A percentile compares a stretch with the other conserved stretches of the same genome.
phyloP scores from a whole-genome alignment of 768 basidiomycete species.

The Ramaria sp. region DNA sequence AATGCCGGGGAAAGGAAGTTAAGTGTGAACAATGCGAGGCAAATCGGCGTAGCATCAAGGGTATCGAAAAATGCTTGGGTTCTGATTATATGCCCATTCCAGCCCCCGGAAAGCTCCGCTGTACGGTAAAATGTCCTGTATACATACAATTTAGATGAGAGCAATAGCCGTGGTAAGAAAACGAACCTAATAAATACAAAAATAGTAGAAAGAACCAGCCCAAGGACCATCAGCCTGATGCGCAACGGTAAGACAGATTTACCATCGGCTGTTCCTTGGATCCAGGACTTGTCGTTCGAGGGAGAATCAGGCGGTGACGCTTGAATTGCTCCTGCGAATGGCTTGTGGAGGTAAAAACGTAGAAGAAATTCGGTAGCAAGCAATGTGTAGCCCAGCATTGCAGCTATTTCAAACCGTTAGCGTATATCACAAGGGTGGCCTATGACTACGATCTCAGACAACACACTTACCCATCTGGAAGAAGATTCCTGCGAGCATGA shows the following conservation, averaged over 20 bases:
- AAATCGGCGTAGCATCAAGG: slow-evolving; percentile 39
- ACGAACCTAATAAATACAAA: slow-evolving; percentile 40
- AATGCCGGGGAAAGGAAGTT: slow-evolving; percentile 37
- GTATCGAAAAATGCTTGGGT: slow-evolving; percentile 13
- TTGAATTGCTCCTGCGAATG: background rate
- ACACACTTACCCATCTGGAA: slow-evolving; percentile 39
- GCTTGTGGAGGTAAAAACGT: slow-evolving; percentile 23
- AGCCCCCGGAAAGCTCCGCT: slow-evolving; percentile 1
- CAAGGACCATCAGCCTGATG: slow-evolving; percentile 15
- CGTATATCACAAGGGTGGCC: background rate
- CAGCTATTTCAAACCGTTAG: slow-evolving; percentile 19
- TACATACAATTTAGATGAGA: slow-evolving; percentile 8
- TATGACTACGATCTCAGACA: too few relatives aligned
- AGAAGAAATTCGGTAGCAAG: slow-evolving; percentile 36
- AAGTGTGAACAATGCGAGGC: slow-evolving; percentile 33
- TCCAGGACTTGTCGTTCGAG: background rate
- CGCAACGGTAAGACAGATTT: background rate
- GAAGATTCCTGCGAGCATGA: slow-evolving; percentile 55
- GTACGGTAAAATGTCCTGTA: slow-evolving; percentile 2
- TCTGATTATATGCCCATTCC: background rate
- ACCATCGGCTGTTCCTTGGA: background rate
- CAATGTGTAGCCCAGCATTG: slow-evolving; percentile 31
- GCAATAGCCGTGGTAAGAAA: background rate
- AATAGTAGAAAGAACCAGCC: slow-evolving; percentile 19
- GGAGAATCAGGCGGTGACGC: background rate